phyloP scores from a whole-genome alignment of 768 basidiomycete genomes.

The Mycena sanguinolenta region DNA sequence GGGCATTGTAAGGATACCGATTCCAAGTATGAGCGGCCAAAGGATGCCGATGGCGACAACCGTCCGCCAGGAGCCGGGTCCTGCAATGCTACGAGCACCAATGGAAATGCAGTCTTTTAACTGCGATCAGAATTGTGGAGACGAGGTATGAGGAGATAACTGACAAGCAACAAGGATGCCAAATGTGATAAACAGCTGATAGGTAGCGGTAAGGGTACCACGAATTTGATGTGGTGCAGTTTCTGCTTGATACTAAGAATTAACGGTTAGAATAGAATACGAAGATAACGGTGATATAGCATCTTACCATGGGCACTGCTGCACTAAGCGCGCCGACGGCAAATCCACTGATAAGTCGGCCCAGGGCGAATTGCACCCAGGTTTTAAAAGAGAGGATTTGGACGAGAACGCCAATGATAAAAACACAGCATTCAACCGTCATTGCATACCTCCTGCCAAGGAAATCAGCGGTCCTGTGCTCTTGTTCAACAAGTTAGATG shows the following conservation, averaged over 20 bases:
- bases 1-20: slow-evolving; percentile 79
- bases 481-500: slow-evolving; percentile 13
- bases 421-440: slow-evolving; percentile 68
- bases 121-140: slow-evolving; percentile 17
- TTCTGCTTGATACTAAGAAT: slow-evolving; percentile 73
- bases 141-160: slow-evolving; percentile 38
- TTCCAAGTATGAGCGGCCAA: slow-evolving; percentile 72
- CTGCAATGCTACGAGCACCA: slow-evolving; percentile 66
- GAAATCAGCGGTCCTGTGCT: slow-evolving; percentile 68
- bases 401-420: slow-evolving; percentile 72
- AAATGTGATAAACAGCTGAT: slow-evolving; percentile 76
- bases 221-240: slow-evolving; percentile 80
- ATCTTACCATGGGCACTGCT: slow-evolving; percentile 71
- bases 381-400: slow-evolving; percentile 63
- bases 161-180: slow-evolving; percentile 77
- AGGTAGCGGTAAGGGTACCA: slow-evolving; percentile 74
- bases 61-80: slow-evolving; percentile 70
- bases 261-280: slow-evolving; percentile 16
- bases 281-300: slow-evolving; percentile 5
- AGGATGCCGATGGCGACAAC: slow-evolving; percentile 72
- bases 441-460: slow-evolving; percentile 79
- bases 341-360: slow-evolving; percentile 74
- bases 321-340: slow-evolving; percentile 78
- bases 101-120: slow-evolving; percentile 72
- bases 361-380: slow-evolving; percentile 80